Evolutionary conservation across 495 filamentous ascomycete genomes (phyloP).

Genomic region (Penicillium salamii): DNA sequence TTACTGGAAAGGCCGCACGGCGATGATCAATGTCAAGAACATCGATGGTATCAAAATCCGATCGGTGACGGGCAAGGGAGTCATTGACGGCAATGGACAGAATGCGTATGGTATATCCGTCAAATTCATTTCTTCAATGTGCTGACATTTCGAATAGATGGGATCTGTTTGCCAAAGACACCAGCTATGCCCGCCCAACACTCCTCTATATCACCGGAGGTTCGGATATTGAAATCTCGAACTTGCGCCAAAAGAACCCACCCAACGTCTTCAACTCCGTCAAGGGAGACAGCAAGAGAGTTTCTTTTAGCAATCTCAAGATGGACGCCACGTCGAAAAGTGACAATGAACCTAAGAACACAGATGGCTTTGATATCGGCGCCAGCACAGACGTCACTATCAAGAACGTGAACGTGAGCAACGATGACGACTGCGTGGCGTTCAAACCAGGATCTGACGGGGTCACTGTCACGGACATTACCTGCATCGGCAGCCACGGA

Average conservation of each 20-base stretch:
- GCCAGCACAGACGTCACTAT: conserved; percentile 39
- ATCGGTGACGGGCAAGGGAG: conserved; percentile 37
- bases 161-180: conserved; percentile 37
- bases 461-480: conserved; percentile 33
- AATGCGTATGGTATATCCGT: conserved; percentile 19
- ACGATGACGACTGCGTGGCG: conserved; percentile 48
- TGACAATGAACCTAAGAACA: conserved; percentile 37
- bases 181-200: conserved; percentile 36
- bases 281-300: conserved; percentile 30
- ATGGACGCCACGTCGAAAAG: conserved; percentile 37
- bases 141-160: conserved; percentile 19
- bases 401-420: conserved; percentile 31
- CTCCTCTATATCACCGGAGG: conserved; percentile 40
- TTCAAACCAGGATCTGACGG: conserved; percentile 42
- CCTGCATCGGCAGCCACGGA: conserved; percentile 43
- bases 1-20: conserved; percentile 38
- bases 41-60: conserved; percentile 35
- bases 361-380: conserved; percentile 46
- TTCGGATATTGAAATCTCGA: conserved; percentile 30
- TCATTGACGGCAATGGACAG: conserved; percentile 49
- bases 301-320: conserved; percentile 29
- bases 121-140: not conserved
- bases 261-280: conserved; percentile 45
- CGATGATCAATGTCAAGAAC: conserved; percentile 35
- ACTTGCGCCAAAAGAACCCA: conserved; percentile 37